Evolutionary conservation across 495 filamentous ascomycete species (phyloP), one percentile per base, ranked within the genome.

Genomic region (Talaromyces nanjingensis): DNA sequence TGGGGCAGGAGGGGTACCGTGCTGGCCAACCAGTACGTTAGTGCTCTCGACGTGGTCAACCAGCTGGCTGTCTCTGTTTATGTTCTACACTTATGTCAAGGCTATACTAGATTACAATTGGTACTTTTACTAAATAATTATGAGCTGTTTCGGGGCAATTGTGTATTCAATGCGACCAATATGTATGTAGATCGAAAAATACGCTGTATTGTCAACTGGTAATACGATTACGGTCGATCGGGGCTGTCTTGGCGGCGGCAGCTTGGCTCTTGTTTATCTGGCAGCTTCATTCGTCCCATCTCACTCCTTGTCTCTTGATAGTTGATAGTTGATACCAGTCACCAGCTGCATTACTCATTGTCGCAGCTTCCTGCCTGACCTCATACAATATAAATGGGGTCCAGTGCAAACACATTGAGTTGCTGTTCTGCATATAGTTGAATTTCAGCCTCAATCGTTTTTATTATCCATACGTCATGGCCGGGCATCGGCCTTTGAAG

Each of bases 401-500:
- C 31, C 60, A 54, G 60, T 18, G 25, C 45, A 31, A 54, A 24
- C 20, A 20, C 9, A 29, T 52, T 16, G 42, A 29, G n/a, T 29
- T 37, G 45, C 39, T 62, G n/a, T 54, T 33, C 25, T 62, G 25
- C 16, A 18, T 20, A 34, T 74, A 71, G 66, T 72, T 74, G 73
- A 77, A 70, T 66, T 69, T 77, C 68, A 33, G 24, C 20, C 75
- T 70, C 73, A 73, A 73, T 70, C 71, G 69, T 65, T 4, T 65
- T 31, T 12, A 33, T 53, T 55, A 55, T 56, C 20, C 11, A 25
- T 56, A 56, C 63, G 74, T 29, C 54, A 80, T 80, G 78, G 71
- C 76, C 73, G 68, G 69, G 65, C 72, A 71, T 62, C 78, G 74
- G 72, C 79, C 77, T 71, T 71, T 76, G 76, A 84, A 80, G 79